Evolutionary conservation across 2,329 filamentous ascomycete species (phyloP).

Genomic region (Aspergillus nomiae): DNA sequence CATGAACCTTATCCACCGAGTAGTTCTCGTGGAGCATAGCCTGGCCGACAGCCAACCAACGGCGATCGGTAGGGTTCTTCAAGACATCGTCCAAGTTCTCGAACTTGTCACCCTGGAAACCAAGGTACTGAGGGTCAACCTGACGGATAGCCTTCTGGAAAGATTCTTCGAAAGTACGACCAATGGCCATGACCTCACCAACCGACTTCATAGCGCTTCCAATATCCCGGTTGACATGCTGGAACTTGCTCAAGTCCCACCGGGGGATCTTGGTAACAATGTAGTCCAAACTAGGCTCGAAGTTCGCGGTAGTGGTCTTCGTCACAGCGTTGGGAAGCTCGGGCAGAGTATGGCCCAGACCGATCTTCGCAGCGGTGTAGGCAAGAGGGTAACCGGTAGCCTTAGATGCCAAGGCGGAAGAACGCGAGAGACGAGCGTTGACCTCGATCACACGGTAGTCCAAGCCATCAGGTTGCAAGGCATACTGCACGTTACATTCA

Average conservation of each 20-base stretch:
- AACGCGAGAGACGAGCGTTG: slow-evolving; percentile 96
- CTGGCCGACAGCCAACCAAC: slow-evolving; percentile 96
- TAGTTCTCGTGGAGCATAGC: slow-evolving; percentile 98
- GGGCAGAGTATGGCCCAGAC: slow-evolving; percentile 89
- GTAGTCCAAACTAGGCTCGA: slow-evolving; percentile 95
- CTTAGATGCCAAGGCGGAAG: slow-evolving; percentile 95
- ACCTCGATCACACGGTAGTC: slow-evolving; percentile 99
- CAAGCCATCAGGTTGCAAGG: slow-evolving; percentile 90
- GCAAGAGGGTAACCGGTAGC: slow-evolving; percentile 96
- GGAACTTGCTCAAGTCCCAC: slow-evolving; percentile 98
- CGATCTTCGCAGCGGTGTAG: slow-evolving; percentile 98
- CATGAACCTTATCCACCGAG: slow-evolving; percentile 85
- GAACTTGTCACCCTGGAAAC: slow-evolving; percentile 94
- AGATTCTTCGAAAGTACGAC: slow-evolving; percentile 96
- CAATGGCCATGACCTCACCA: slow-evolving; percentile 98
- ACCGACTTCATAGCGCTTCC: slow-evolving; percentile 99
- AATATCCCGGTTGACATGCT: slow-evolving; percentile 96
- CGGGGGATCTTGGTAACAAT: slow-evolving; percentile 98
- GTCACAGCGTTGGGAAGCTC: slow-evolving; percentile 97
- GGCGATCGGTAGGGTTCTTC: slow-evolving; percentile 89
- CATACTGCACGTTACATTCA: slow-evolving; percentile 98
- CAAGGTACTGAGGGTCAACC: slow-evolving; percentile 87
- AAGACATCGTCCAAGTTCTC: slow-evolving; percentile 89
- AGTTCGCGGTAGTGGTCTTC: slow-evolving; percentile 98
- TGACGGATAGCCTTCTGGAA: slow-evolving; percentile 99